Base-by-base conservation (phyloP, 768 basidiomycete species). In the Pleurotus citrinopileatus region DNA sequence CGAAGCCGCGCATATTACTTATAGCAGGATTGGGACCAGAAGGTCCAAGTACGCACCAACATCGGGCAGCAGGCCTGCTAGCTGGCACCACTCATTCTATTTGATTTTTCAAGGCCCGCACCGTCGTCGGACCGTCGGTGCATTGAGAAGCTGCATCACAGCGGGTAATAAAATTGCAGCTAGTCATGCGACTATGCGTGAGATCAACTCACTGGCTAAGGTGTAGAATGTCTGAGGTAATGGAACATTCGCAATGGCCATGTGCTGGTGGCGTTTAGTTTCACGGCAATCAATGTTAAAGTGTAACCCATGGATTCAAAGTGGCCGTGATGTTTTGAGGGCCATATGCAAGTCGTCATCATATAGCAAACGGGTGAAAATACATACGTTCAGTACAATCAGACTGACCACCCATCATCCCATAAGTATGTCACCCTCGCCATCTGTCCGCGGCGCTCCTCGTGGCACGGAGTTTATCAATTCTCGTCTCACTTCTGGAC, bases 401-500 rank as follows among this genome's bases (percentile, higher is more conserved):
- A 36, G n/a, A 28, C 36, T 29, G 37, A 19, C 29, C 40, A 23
- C 13, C 46, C 34, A 40, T 76, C 64, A 84, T 56, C 73, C 71
- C 87, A 88, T 89, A 46, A 76, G 73, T 37, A 86, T 71, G 64
- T 91, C 90, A 53, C 81, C 82, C 54, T 82, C 79, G n/a, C 74
- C 73, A 53, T 81, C 82, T 10, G 75, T 71, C 60, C 87, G 75
- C 23, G 89, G 84, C 27, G 91, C 94, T 0, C 92, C 96, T 61
- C 96, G 78, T 42, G 82, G 87, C 8, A 94, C 91, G 2, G 89
- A 91, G 63, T 85, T 91, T 46, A 94, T 79, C 25, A 99, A 72
- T 66, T 98, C 97, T 58, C 97, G 73, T 63, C 97, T 80, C 53
- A 98, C 86, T 71, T 99, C 97, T 0, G 86, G 76, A 42, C 91